Evolutionary conservation across 768 basidiomycete species (phyloP), one percentile per base, ranked within the genome.

Genomic region (Mycena rosella): DNA sequence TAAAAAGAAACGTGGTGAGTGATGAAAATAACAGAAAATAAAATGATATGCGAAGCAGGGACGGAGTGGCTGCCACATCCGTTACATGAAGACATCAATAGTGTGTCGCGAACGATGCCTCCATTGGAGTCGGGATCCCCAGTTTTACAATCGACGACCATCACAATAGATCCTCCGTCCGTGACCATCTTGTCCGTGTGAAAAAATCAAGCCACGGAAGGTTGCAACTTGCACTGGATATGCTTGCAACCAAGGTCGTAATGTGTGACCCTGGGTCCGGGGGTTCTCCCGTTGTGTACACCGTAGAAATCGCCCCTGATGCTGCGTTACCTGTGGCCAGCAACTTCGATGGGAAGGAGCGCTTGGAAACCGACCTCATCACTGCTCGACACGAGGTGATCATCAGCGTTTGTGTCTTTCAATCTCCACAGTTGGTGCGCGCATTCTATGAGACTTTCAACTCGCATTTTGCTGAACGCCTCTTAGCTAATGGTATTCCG

Each of bases 371-470:
- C 20, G 48, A 63, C 48, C 66, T 65, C 27, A 55, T 76, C 24
- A 78, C 74, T 0, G 76, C 69, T 5, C 72, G 65, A 55, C 65
- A 75, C 51, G 77, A 78, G 57, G 75, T 78, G 14, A 76, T 78
- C 38, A 51, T 78, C 24, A 76, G 77, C 59, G 75, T 76, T 13
- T 76, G 75, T 9, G 70, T 67, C 14, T 76, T 77, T 66, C 77
- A 78, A 63, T 73, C 73, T 32, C 75, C 77, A 10, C 77, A 78
- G 52, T 64, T 78, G 30, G 75, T 78, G 51, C 48, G 74, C 67
- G 10, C 5, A 17, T 22, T 30, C 60, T 17, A 34, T 14, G 18
- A n/a, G n/a, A n/a, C n/a, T n/a, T n/a, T n/a, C n/a, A n/a, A n/a
- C n/a, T n/a, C n/a, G n/a, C n/a, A n/a, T n/a, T n/a, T 53, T 42